Percentiles rank a stretch among this genome's conserved stretches.
These are phyloP conservation scores for Scenedesmus sp. DNA, from an alignment of 163 green algal genomes.

Conservation along the genomic window DNA sequence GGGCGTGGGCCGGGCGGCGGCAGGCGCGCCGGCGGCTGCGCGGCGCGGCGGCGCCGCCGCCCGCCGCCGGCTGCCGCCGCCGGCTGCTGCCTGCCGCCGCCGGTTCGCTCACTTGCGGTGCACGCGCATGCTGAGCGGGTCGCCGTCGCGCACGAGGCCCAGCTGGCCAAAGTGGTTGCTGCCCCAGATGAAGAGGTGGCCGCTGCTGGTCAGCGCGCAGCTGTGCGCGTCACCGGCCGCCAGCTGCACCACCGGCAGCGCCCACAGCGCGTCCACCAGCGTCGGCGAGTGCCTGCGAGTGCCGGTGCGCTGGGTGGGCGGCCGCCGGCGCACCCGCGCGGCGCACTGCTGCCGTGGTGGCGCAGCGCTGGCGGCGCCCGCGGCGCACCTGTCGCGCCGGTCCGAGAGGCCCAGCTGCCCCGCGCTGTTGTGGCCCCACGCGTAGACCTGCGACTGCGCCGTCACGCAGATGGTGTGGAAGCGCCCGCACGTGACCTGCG, in stretches of 20 bases:
- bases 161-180: slow-evolving; percentile 55
- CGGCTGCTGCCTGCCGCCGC: not conserved
- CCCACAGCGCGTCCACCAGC: slow-evolving; percentile 82
- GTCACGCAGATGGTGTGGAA: slow-evolving; percentile 88
- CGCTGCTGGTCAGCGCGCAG: slow-evolving; percentile 82
- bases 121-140: slow-evolving; percentile 25
- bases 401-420: slow-evolving; percentile 90
- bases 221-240: slow-evolving; percentile 85
- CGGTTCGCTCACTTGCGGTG: slow-evolving; percentile 22
- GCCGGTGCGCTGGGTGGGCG: not conserved
- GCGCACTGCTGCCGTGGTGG: not conserved
- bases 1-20: too few relatives aligned
- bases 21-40: too few relatives aligned
- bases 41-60: too few relatives aligned
- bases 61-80: not conserved
- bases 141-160: slow-evolving; percentile 43
- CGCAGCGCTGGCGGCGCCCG: not conserved
- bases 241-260: slow-evolving; percentile 82
- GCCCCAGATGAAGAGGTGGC: slow-evolving; percentile 91
- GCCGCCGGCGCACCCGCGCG: too few relatives aligned
- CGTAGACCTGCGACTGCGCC: slow-evolving; percentile 83
- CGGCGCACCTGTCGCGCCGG: slow-evolving; percentile 51
- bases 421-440: slow-evolving; percentile 79
- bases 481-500: slow-evolving; percentile 76
- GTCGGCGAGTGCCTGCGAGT: slow-evolving; percentile 54